Conservation (phyloP, 495 filamentous ascomycete species). For the Trypethelium eluteriae region DNA sequence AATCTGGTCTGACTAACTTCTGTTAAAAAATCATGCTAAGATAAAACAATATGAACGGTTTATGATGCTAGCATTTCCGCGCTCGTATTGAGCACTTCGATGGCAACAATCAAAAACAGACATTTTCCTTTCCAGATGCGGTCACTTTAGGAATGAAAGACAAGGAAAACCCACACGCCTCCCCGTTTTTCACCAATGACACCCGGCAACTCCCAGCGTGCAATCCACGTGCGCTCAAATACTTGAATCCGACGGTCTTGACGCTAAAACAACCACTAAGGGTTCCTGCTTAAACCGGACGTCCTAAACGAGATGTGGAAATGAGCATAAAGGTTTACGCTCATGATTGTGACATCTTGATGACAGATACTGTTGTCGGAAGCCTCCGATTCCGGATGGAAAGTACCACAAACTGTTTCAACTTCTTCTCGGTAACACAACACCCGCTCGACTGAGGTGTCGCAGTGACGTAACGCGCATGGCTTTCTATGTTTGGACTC, state of each 20-base stretch:
- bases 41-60: too few species aligned
- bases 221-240: too few species aligned
- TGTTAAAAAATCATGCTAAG: too few species aligned
- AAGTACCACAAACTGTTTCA: conserved; percentile 1
- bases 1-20: too few species aligned
- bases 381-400: not conserved
- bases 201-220: too few species aligned
- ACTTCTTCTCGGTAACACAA: not conserved
- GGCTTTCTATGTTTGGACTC: not conserved
- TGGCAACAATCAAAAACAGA: too few species aligned
- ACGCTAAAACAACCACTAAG: not conserved
- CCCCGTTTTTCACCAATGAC: too few species aligned
- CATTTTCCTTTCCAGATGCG: too few species aligned
- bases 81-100: too few species aligned
- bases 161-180: too few species aligned
- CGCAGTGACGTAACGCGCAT: not conserved
- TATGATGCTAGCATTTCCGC: too few species aligned
- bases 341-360: not conserved
- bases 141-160: too few species aligned
- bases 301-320: not conserved
- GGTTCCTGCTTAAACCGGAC: not conserved
- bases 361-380: conserved; percentile 5
- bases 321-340: not conserved
- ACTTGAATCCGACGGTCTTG: not conserved
- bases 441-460: not conserved